Conservation (phyloP, 371 early-diverging fungal genomes). For the Mortierella sp. region DNA sequence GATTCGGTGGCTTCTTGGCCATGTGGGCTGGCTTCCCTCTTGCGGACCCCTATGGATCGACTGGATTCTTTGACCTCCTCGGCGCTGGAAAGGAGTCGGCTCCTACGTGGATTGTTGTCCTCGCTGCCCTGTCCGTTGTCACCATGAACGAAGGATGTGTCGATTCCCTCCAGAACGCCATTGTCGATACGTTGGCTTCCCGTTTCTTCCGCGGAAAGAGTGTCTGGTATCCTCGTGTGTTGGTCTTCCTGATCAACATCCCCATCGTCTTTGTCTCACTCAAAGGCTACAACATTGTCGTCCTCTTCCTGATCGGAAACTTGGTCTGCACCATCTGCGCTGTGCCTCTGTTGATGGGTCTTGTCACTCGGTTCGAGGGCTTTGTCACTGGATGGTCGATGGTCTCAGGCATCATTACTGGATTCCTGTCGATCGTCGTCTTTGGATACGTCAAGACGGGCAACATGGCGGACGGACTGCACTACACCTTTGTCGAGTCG, state of each 20-base stretch:
- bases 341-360: constrained; percentile 68
- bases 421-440: constrained; percentile 62
- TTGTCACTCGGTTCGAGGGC: constrained; percentile 58
- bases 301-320: constrained; percentile 68
- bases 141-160: constrained; percentile 72
- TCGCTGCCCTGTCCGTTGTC: constrained; percentile 57
- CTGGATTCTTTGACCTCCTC: constrained; percentile 66
- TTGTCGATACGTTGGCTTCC: constrained; percentile 65
- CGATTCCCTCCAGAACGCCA: constrained; percentile 70
- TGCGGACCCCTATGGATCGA: constrained; percentile 45
- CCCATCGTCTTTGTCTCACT: constrained; percentile 64
- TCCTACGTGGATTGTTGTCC: constrained; percentile 60
- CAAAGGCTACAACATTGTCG: constrained; percentile 60
- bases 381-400: constrained; percentile 55
- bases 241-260: constrained; percentile 67
- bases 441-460: constrained; percentile 60
- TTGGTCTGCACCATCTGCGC: constrained; percentile 64
- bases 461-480: constrained; percentile 52
- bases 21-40: constrained; percentile 64
- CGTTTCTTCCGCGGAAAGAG: constrained; percentile 60
- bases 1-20: constrained; percentile 69
- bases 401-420: constrained; percentile 61
- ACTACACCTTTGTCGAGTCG: constrained; percentile 51
- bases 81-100: constrained; percentile 45
- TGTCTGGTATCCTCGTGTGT: constrained; percentile 61